phyloP scores from a whole-genome alignment of 306 rosid genomes.

The Vigna unguiculata region DNA sequence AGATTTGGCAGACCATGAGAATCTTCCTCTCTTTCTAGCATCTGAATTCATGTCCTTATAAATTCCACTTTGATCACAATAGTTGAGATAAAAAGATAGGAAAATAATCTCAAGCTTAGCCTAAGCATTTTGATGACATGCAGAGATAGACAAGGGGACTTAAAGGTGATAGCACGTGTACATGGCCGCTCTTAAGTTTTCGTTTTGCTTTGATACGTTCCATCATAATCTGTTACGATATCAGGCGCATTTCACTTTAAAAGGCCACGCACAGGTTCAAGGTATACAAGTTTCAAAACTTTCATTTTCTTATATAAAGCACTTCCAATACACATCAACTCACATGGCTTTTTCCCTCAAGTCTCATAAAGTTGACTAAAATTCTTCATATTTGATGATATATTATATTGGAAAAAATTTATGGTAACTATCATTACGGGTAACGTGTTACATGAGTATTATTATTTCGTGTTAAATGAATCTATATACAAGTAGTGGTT shows the following conservation, averaged over 20 bases:
- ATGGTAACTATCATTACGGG: constrained; percentile 5
- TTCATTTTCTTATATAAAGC: constrained; percentile 15
- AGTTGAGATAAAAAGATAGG: constrained; percentile 22
- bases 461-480: not conserved
- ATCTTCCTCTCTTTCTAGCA: constrained; percentile 19
- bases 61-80: constrained; percentile 15
- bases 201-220: constrained; percentile 17
- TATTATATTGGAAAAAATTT: constrained; percentile 13
- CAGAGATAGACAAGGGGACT: not conserved
- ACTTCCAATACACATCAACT: not conserved
- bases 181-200: not conserved
- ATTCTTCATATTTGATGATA: constrained; percentile 9
- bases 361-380: constrained; percentile 12
- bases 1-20: constrained; percentile 25
- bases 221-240: constrained; percentile 28
- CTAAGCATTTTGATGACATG: constrained; percentile 19
- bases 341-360: constrained; percentile 28
- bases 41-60: constrained; percentile 12
- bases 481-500: not conserved
- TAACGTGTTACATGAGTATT: not conserved
- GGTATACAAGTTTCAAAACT: constrained; percentile 16
- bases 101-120: constrained; percentile 25
- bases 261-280: constrained; percentile 34
- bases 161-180: constrained; percentile 32
- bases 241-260: constrained; percentile 25